Percentiles rank a stretch among this genome's conserved stretches.
These are phyloP conservation scores for Mycosphaerelloides madeirae DNA, from an alignment of 2,329 filamentous ascomycete genomes.

Conservation along the genomic window DNA sequence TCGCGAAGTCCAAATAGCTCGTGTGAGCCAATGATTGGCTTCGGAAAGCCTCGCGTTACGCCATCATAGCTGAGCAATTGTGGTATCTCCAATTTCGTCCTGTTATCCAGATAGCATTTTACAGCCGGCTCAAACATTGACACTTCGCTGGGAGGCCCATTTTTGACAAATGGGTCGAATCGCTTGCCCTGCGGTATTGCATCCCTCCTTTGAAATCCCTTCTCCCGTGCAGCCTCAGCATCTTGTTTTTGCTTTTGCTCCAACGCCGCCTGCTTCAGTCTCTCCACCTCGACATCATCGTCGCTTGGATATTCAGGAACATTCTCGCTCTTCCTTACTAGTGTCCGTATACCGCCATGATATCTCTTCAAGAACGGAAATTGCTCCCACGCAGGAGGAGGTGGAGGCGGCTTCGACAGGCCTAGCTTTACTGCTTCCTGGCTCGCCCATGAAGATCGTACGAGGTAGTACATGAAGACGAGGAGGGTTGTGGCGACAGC, in stretches of 20 bases:
- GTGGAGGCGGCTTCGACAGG: slow-evolving; percentile 48
- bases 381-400: slow-evolving; percentile 74
- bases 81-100: slow-evolving; percentile 63
- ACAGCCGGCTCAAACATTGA: slow-evolving; percentile 55
- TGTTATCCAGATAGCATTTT: slow-evolving; percentile 73
- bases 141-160: slow-evolving; percentile 42
- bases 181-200: slow-evolving; percentile 27
- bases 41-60: slow-evolving; percentile 76
- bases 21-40: slow-evolving; percentile 82
- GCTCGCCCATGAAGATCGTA: slow-evolving; percentile 41
- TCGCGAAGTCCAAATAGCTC: slow-evolving; percentile 71
- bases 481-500: slow-evolving; percentile 64
- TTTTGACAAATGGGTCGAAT: slow-evolving; percentile 67
- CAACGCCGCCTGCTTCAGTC: slow-evolving; percentile 31
- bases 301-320: slow-evolving; percentile 73
- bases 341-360: slow-evolving; percentile 75
- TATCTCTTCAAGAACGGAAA: slow-evolving; percentile 85
- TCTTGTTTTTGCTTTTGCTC: slow-evolving; percentile 35
- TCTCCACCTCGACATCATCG: slow-evolving; percentile 53
- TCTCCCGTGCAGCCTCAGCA: slow-evolving; percentile 32
- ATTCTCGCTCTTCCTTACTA: slow-evolving; percentile 64
- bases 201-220: slow-evolving; percentile 30
- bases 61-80: slow-evolving; percentile 69
- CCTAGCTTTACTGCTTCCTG: slow-evolving; percentile 55
- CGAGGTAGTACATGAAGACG: slow-evolving; percentile 71